phyloP scores from a whole-genome alignment of 371 early-diverging fungal genomes.

The Mortierella sp. region DNA sequence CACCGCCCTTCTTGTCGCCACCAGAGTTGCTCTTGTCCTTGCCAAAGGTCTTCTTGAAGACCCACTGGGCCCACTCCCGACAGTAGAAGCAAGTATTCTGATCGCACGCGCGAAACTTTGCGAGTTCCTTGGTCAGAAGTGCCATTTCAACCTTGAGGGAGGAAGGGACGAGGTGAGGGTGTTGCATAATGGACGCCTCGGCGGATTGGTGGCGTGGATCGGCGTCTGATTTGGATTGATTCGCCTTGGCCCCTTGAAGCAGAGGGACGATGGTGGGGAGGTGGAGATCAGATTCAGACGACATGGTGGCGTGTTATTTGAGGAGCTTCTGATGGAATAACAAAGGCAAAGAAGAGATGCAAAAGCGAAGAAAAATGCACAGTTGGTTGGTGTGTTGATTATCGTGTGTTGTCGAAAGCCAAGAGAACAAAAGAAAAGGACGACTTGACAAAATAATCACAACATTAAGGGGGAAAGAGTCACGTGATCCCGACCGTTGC shows the following conservation, averaged over 20 bases:
- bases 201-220: conserved; percentile 22
- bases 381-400: not conserved
- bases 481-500: conserved; percentile 2
- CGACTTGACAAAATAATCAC: not conserved
- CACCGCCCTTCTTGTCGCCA: conserved; percentile 45
- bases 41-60: conserved; percentile 79
- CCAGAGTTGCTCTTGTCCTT: conserved; percentile 39
- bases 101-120: conserved; percentile 83
- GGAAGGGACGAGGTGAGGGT: conserved; percentile 53
- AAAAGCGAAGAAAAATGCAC: not conserved
- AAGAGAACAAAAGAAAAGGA: not conserved
- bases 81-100: conserved; percentile 83
- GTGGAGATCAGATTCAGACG: conserved; percentile 54
- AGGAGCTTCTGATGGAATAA: not conserved
- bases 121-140: conserved; percentile 78
- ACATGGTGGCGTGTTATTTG: conserved; percentile 37
- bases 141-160: conserved; percentile 63
- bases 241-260: conserved; percentile 36
- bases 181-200: conserved; percentile 36
- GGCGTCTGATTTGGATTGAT: conserved; percentile 21
- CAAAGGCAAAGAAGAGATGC: not conserved
- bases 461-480: not conserved
- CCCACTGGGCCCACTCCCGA: conserved; percentile 87
- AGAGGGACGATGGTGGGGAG: conserved; percentile 51
- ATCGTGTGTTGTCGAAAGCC: not conserved